These are phyloP conservation scores for Pythium grandisporangium DNA, from an alignment of 352 stramenopile species.

Conservation along the genomic window DNA sequence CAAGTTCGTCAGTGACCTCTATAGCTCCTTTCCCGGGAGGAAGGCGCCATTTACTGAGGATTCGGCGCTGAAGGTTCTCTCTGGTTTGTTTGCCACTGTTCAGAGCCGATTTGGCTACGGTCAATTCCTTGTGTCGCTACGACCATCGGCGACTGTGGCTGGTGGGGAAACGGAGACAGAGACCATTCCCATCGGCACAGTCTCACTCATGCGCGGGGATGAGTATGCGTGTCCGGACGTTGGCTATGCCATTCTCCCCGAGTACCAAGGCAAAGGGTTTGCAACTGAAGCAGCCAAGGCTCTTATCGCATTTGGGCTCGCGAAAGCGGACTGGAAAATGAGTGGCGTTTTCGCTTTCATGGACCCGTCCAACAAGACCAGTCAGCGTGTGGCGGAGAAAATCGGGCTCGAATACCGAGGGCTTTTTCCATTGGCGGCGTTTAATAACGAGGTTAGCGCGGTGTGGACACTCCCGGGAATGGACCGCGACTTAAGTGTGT, in stretches of 20 bases:
- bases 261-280: background rate
- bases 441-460: background rate
- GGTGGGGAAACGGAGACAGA: no score
- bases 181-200: background rate
- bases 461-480: background rate
- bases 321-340: background rate
- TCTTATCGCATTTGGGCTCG: background rate
- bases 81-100: slow-evolving; percentile 5
- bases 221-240: background rate
- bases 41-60: background rate
- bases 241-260: background rate
- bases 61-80: slow-evolving; percentile 1
- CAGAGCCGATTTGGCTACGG: slow-evolving; percentile 11
- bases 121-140: slow-evolving; percentile 11
- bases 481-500: background rate
- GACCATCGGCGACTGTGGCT: background rate
- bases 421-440: background rate
- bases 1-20: slow-evolving; percentile 9
- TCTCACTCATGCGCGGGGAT: background rate
- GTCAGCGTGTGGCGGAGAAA: background rate
- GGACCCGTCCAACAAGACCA: background rate
- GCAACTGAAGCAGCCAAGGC: background rate
- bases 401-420: background rate
- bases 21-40: slow-evolving; percentile 10
- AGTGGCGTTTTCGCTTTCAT: background rate